Evolutionary conservation across 1,139 yeast species (phyloP).

Genomic region (Blastobotrys apis): DNA sequence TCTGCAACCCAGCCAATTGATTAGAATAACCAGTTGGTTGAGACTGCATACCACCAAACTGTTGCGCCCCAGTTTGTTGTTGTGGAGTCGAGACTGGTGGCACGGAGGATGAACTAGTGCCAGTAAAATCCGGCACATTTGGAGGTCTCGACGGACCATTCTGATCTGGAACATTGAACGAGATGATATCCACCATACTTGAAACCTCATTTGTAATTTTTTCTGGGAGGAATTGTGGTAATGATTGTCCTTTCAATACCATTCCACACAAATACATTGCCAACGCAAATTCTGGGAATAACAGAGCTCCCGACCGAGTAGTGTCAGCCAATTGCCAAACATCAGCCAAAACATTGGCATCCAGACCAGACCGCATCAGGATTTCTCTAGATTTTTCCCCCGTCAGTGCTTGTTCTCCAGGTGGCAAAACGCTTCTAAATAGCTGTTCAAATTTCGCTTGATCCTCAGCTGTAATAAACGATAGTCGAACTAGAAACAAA

Average conservation of each 20-base stretch:
- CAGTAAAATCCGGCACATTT: conserved; percentile 31
- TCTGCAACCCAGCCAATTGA: conserved; percentile 18
- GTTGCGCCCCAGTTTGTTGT: conserved; percentile 37
- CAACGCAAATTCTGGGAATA: conserved; percentile 93
- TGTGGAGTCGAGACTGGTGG: conserved; percentile 22
- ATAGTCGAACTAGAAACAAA: conserved; percentile 57
- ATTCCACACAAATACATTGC: conserved; percentile 85
- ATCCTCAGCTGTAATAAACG: conserved; percentile 80
- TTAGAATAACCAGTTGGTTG: conserved; percentile 38
- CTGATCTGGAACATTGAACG: conserved; percentile 60
- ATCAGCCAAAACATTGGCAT: conserved; percentile 73
- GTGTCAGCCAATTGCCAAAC: conserved; percentile 92
- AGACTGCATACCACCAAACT: conserved; percentile 24
- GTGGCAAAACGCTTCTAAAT: conserved; percentile 72
- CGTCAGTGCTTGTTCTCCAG: conserved; percentile 68
- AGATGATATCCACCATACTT: conserved; percentile 83
- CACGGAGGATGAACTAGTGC: background rate
- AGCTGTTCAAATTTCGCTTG: conserved; percentile 81
- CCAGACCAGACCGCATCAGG: conserved; percentile 72
- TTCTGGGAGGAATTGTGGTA: conserved; percentile 70
- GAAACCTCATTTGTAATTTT: conserved; percentile 78
- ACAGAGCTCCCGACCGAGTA: conserved; percentile 72
- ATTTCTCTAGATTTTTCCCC: conserved; percentile 80
- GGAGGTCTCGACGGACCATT: conserved; percentile 22
- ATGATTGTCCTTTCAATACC: conserved; percentile 68